Evolutionary conservation across 805 yeast genomes (phyloP).

Genomic region (Starmerella sp.): DNA sequence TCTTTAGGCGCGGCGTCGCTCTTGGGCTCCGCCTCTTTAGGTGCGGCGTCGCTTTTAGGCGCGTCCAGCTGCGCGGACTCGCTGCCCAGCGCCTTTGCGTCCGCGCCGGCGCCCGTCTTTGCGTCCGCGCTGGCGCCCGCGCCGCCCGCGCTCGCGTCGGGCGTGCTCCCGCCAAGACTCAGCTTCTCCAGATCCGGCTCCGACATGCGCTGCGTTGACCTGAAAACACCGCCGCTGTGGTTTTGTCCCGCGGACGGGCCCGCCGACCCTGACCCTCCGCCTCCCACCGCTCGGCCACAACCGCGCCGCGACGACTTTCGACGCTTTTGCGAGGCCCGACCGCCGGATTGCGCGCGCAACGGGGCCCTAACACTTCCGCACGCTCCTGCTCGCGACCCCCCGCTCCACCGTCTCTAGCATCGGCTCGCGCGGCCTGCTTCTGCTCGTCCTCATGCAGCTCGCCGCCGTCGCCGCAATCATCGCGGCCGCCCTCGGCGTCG

Average conservation of each 20-base stretch:
- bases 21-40: too few relatives aligned
- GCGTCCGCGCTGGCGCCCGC: background rate
- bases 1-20: too few relatives aligned
- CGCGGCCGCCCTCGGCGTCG: slow-evolving; percentile 12
- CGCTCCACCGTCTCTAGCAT: background rate
- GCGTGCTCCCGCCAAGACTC: slow-evolving; percentile 1
- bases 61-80: background rate
- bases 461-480: slow-evolving; percentile 7
- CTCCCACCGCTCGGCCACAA: background rate
- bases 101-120: background rate
- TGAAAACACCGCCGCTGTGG: background rate
- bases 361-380: too few relatives aligned
- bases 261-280: background rate
- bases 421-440: background rate
- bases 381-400: too few relatives aligned
- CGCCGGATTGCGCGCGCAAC: too few relatives aligned
- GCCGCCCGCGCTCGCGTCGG: background rate
- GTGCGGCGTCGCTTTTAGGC: background rate
- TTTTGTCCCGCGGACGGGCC: background rate
- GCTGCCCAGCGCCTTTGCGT: background rate
- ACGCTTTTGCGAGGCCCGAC: too few relatives aligned
- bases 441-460: slow-evolving; percentile 8
- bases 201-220: background rate
- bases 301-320: too few relatives aligned
- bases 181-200: slow-evolving; percentile 10